phyloP scores from a whole-genome alignment of 2,329 filamentous ascomycete species.

The Amauroascus niger region DNA sequence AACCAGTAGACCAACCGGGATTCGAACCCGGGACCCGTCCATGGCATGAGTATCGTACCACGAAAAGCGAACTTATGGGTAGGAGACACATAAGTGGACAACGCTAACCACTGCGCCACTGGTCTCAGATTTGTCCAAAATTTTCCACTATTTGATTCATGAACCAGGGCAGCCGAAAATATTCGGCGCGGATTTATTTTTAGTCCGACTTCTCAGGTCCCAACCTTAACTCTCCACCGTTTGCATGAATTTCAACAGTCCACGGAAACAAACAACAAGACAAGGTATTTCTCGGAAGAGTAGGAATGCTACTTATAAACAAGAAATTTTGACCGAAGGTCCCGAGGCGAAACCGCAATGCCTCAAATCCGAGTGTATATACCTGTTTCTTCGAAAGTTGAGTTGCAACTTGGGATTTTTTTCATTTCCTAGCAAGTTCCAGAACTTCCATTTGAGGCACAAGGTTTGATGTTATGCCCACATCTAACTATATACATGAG shows the following conservation, averaged over 20 bases:
- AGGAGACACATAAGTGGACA: constrained; percentile 13
- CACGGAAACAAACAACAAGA: too few species aligned
- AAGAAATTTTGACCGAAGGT: neutral
- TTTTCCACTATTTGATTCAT: neutral
- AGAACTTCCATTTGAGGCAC: neutral
- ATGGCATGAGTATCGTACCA: constrained; percentile 12
- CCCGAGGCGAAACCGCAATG: neutral
- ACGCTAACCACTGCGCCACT: constrained; percentile 13
- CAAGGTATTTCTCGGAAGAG: neutral
- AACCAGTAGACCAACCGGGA: constrained; percentile 12
- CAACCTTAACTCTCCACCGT: too few species aligned
- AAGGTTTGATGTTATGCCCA: neutral
- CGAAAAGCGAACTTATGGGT: constrained; percentile 11
- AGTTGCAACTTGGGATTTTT: neutral
- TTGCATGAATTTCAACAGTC: too few species aligned
- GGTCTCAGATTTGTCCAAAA: constrained; percentile 6
- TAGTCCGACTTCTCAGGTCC: neutral
- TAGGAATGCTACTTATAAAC: neutral
- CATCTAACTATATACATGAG: neutral
- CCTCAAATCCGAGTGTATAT: neutral
- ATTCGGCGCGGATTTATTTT: neutral
- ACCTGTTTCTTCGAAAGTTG: neutral
- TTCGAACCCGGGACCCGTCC: constrained; percentile 13
- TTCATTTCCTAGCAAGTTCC: neutral
- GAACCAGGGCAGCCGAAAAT: neutral